These are phyloP conservation scores for Candida xyloterini DNA, from an alignment of 805 yeast genomes.

Conservation along the genomic window DNA sequence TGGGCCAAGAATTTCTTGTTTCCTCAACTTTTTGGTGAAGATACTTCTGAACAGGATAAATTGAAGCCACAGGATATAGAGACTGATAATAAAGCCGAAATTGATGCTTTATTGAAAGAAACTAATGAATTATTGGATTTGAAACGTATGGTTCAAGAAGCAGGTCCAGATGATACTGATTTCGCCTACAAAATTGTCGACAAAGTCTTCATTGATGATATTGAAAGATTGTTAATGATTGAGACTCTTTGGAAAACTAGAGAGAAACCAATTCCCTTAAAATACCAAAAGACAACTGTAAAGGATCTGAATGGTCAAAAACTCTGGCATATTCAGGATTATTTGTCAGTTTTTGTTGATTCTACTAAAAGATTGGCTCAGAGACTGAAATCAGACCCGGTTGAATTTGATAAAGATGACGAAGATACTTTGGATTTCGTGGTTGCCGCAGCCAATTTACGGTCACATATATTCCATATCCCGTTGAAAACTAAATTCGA, in stretches of 20 bases:
- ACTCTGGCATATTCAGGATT: conserved; percentile 63
- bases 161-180: conserved; percentile 22
- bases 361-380: conserved; percentile 48
- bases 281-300: conserved; percentile 23
- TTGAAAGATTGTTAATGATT: conserved; percentile 65
- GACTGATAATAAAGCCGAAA: conserved; percentile 61
- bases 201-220: conserved; percentile 71
- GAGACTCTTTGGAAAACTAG: conserved; percentile 79
- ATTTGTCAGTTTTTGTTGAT: conserved; percentile 53
- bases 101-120: conserved; percentile 62
- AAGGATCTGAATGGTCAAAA: conserved; percentile 34
- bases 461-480: conserved; percentile 69
- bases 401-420: conserved; percentile 92
- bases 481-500: conserved; percentile 76
- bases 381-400: conserved; percentile 40
- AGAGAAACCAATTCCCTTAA: conserved; percentile 63
- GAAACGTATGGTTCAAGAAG: conserved; percentile 35
- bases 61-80: conserved; percentile 44
- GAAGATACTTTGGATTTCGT: conserved; percentile 88
- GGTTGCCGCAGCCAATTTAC: conserved; percentile 75
- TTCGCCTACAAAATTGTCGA: conserved; percentile 46
- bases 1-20: conserved; percentile 96
- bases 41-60: conserved; percentile 27
- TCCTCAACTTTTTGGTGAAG: conserved; percentile 69
- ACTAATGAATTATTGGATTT: conserved; percentile 59